Percentiles rank a stretch among this genome's conserved stretches.
Conservation (phyloP, 2,329 filamentous ascomycete species). For the Claviceps fusiformis region DNA sequence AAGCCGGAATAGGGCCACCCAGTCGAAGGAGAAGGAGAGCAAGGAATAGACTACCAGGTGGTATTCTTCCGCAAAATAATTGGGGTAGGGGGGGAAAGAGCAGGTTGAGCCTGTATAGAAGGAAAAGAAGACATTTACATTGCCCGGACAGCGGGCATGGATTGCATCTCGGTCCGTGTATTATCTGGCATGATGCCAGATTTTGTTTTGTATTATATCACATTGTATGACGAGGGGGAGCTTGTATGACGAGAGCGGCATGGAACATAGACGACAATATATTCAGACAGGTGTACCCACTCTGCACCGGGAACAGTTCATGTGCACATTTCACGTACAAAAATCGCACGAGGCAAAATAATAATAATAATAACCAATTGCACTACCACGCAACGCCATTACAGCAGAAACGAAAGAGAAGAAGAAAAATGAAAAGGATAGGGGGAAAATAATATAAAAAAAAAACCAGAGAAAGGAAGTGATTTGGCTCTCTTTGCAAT, state of each 20-base stretch:
- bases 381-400: background rate
- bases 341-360: too few species aligned
- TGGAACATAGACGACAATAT: slow-evolving; percentile 1
- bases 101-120: background rate
- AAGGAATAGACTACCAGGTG: background rate
- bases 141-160: background rate
- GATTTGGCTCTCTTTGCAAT: too few species aligned
- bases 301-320: too few species aligned
- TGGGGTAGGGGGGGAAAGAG: too few species aligned
- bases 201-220: slow-evolving; percentile 7
- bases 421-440: too few species aligned
- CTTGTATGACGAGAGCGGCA: background rate
- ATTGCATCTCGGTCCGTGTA: slow-evolving; percentile 3
- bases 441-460: background rate
- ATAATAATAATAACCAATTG: too few species aligned
- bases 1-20: slow-evolving; percentile 3
- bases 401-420: background rate
- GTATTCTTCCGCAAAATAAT: background rate
- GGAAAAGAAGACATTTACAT: background rate
- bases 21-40: slow-evolving; percentile 12
- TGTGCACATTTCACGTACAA: background rate
- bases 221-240: slow-evolving; percentile 2
- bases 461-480: too few species aligned
- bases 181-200: slow-evolving; percentile 2
- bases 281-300: slow-evolving; percentile 2